Conservation (phyloP, 73 alveolate genomes). For the Paraurostyla sp. region DNA sequence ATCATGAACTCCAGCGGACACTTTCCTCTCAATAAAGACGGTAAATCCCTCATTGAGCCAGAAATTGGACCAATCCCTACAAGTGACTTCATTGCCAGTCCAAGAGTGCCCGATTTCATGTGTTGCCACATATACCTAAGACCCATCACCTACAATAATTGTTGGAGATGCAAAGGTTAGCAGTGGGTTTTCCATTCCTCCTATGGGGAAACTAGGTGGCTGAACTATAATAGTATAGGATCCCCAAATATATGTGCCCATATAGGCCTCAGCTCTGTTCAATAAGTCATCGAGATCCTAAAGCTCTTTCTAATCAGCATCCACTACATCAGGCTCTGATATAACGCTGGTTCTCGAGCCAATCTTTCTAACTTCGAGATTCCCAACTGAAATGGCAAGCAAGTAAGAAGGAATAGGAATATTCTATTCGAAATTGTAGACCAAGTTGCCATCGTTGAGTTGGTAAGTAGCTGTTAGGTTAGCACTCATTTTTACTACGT, state of each 20-base stretch:
- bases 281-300: slow-evolving; percentile 75
- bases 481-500: slow-evolving; percentile 77
- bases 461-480: neutral
- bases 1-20: slow-evolving; percentile 47
- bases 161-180: slow-evolving; percentile 91
- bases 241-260: slow-evolving; percentile 88
- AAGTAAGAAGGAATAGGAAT: slow-evolving; percentile 85
- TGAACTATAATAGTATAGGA: slow-evolving; percentile 79
- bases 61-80: slow-evolving; percentile 88
- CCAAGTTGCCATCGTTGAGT: slow-evolving; percentile 61
- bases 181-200: slow-evolving; percentile 96
- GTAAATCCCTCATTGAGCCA: slow-evolving; percentile 96
- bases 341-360: slow-evolving; percentile 77
- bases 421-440: slow-evolving; percentile 60
- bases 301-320: slow-evolving; percentile 64
- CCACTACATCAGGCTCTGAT: slow-evolving; percentile 79
- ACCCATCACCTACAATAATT: slow-evolving; percentile 83
- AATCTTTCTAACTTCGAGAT: slow-evolving; percentile 61
- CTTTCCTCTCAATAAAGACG: slow-evolving; percentile 81
- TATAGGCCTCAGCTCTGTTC: slow-evolving; percentile 71
- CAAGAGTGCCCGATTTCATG: slow-evolving; percentile 94
- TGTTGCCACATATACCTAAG: slow-evolving; percentile 81
- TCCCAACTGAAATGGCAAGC: slow-evolving; percentile 88
- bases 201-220: slow-evolving; percentile 94
- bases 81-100: slow-evolving; percentile 91